Base-by-base conservation (phyloP, 2,329 filamentous ascomycete species). In the Alternaria burnsii region DNA sequence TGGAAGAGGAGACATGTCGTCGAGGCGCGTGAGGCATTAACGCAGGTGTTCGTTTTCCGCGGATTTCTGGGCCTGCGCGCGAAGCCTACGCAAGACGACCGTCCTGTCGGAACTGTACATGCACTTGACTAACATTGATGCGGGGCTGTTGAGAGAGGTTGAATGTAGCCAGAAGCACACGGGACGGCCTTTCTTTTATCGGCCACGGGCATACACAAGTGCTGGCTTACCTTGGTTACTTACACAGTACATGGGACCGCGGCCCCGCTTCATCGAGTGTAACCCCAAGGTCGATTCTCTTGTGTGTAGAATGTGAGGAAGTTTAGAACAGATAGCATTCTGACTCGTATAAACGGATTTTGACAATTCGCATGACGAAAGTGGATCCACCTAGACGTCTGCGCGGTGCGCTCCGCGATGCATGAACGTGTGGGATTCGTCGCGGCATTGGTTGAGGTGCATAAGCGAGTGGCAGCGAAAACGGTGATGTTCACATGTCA, bases 391-490 rank as follows among this genome's bases (percentile, higher is more conserved):
- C 34, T 36, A 20, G 41, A 47, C 28, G 4, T 57, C 40, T 40
- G 32, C 34, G 47, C 58, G 58, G 58, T 43, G 26, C 52, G 53
- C 58, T 60, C 58, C 53, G 57, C 38, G 42, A 52, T 53, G 56
- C 60, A 56, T 61, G 50, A 58, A 56, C 55, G 52, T 54, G 56
- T 58, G 57, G 58, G 54, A 52, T 52, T 32, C 30, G 28, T 51
- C 24, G 42, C 47, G 53, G 51, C 32, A 52, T 56, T 48, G 20
- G 40, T 28, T 28, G 36, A 44, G 41, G 42, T 52, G 63, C 63
- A 52, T 61, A 59, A 61, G 63, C 63, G 63, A 63, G 50, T 24
- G 47, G 42, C 62, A 59, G 42, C 56, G 36, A 54, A 30, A 54
- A 58, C 40, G 60, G 47, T 42, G 18, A 42, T 48, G 58, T 26